These are phyloP conservation scores for Geranium brycei DNA, from an alignment of 345 rosid genomes.

Conservation along the genomic window DNA sequence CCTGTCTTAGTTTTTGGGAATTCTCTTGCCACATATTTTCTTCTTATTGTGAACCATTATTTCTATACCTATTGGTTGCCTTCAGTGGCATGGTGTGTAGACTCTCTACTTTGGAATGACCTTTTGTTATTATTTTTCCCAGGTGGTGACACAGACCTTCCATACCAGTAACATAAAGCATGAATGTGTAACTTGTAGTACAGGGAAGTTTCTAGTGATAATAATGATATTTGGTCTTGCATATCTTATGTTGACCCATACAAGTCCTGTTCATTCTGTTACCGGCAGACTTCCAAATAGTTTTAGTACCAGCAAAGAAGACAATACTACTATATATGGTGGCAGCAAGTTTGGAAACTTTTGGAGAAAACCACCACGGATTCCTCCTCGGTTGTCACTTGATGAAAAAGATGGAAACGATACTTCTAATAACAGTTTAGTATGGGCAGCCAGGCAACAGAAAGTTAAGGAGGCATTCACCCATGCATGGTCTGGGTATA, in stretches of 20 bases:
- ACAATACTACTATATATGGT: constrained; percentile 21
- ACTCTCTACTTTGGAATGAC: neutral
- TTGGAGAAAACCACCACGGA: constrained; percentile 71
- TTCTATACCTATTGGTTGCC: neutral
- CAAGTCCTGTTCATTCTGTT: constrained; percentile 25
- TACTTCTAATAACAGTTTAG: constrained; percentile 19
- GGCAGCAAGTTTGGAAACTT: constrained; percentile 37
- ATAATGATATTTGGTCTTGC: constrained; percentile 60
- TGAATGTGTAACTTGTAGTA: constrained; percentile 58
- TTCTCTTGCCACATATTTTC: neutral
- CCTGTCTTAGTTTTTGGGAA: too few relatives aligned
- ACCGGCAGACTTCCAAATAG: constrained; percentile 20
- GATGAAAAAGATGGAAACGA: constrained; percentile 35
- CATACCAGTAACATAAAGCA: constrained; percentile 39
- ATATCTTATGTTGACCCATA: constrained; percentile 43
- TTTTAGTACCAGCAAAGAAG: constrained; percentile 17
- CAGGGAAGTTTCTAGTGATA: constrained; percentile 63
- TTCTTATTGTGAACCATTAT: neutral
- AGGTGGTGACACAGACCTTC: constrained; percentile 65
- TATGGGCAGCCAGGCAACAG: constrained; percentile 60
- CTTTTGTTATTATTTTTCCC: constrained; percentile 17
- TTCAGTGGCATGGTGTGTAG: neutral
- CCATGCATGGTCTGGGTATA: constrained; percentile 93
- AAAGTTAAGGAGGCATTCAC: constrained; percentile 74
- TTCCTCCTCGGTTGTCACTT: constrained; percentile 78